Conservation (phyloP, 225 moss, liverwort and hornwort genomes). For the Rhytidiadelphus loreus region DNA sequence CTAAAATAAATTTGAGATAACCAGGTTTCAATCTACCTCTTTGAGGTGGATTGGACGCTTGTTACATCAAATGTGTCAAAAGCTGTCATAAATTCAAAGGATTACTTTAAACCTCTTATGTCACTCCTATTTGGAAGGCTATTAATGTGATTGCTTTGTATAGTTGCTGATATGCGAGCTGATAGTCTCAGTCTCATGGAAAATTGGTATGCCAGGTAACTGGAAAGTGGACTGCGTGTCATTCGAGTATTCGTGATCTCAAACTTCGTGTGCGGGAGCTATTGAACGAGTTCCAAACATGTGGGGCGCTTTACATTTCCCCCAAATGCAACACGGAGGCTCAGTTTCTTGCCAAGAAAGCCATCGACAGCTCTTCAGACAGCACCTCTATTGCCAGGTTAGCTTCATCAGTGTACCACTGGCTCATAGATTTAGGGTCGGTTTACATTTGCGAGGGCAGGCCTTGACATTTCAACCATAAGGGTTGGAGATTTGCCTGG, state of each 20-base stretch:
- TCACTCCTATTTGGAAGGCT: background rate
- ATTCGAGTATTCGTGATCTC: slow-evolving; percentile 32
- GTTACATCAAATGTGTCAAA: background rate
- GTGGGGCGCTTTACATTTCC: slow-evolving; percentile 29
- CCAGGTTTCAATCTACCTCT: background rate
- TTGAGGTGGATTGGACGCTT: background rate
- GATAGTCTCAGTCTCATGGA: background rate
- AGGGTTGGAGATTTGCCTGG: background rate
- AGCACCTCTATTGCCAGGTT: slow-evolving; percentile 13
- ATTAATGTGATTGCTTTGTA: background rate
- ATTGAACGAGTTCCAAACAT: slow-evolving; percentile 29
- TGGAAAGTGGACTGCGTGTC: slow-evolving; percentile 39
- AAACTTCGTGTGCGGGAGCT: slow-evolving; percentile 27
- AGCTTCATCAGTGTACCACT: background rate
- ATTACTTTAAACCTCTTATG: background rate
- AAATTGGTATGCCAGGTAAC: slow-evolving; percentile 13
- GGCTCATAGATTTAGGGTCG: background rate
- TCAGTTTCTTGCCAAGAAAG: slow-evolving; percentile 30
- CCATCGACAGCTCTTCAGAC: slow-evolving; percentile 30
- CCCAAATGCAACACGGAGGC: slow-evolving; percentile 31
- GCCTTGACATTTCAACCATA: background rate
- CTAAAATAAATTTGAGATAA: background rate
- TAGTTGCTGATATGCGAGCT: background rate
- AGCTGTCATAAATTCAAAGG: background rate
- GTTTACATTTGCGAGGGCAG: background rate